A percentile compares a stretch with the other conserved stretches of the same genome.
Evolutionary conservation across 2,329 filamentous ascomycete species (phyloP).

Genomic region (Sphaceloma murrayae): DNA sequence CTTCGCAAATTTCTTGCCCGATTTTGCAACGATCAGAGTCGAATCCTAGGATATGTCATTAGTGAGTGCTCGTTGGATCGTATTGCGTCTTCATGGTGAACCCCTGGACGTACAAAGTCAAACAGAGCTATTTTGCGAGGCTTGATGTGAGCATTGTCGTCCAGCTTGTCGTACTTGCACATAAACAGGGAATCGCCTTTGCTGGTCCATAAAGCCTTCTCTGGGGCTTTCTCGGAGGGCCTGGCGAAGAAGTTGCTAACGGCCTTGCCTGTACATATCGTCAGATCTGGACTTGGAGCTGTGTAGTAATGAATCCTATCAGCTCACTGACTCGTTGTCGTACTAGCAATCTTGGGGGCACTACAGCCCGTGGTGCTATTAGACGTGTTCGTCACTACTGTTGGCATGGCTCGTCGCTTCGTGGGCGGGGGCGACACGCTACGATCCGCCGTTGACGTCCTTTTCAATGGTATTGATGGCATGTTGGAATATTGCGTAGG

Average conservation of each 20-base stretch:
- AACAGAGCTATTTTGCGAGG: slow-evolving; percentile 60
- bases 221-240: slow-evolving; percentile 70
- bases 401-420: slow-evolving; percentile 33
- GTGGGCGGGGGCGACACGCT: slow-evolving; percentile 49
- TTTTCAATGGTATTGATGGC: slow-evolving; percentile 25
- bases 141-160: slow-evolving; percentile 23
- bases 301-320: background rate
- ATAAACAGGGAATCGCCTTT: slow-evolving; percentile 63
- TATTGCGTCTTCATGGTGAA: background rate
- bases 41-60: slow-evolving; percentile 53
- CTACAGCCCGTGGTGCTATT: background rate
- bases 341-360: slow-evolving; percentile 33
- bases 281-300: background rate
- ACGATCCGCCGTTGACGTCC: slow-evolving; percentile 32
- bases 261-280: slow-evolving; percentile 45
- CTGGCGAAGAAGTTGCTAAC: slow-evolving; percentile 85
- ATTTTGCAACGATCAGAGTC: slow-evolving; percentile 70
- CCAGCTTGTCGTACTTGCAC: slow-evolving; percentile 19
- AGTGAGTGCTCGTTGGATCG: background rate
- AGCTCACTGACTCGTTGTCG: slow-evolving; percentile 41
- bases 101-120: slow-evolving; percentile 47
- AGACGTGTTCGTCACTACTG: background rate
- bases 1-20: slow-evolving; percentile 67
- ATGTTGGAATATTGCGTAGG: too few relatives aligned
- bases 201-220: slow-evolving; percentile 60